Conservation (phyloP, 2,329 filamentous ascomycete species). For the Diatrype stigma region DNA sequence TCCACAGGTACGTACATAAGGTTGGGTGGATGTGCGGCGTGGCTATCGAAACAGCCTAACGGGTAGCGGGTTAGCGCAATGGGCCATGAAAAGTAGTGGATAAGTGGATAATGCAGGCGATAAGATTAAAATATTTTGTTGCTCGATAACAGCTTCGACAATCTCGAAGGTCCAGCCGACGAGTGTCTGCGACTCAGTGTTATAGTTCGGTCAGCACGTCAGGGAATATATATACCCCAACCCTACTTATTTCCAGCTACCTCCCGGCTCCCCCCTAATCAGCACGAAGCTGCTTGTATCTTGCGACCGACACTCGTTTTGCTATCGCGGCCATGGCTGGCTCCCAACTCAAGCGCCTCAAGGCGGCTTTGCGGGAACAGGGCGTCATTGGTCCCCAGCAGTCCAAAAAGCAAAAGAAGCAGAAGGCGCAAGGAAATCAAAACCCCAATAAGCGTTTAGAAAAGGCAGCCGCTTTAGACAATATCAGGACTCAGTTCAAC, state of each 20-base stretch:
- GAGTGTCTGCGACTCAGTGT: not conserved
- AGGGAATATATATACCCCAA: not conserved
- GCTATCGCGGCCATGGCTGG: constrained; percentile 65
- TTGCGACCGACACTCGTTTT: not conserved
- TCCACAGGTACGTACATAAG: too few relatives aligned
- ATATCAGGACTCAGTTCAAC: constrained; percentile 94
- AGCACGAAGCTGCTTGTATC: not conserved
- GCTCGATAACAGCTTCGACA: not conserved
- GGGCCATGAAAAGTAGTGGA: too few relatives aligned
- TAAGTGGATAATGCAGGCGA: not conserved
- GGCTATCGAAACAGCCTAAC: too few relatives aligned
- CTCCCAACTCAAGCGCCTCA: constrained; percentile 94
- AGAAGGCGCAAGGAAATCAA: constrained; percentile 62
- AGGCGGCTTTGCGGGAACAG: constrained; percentile 82
- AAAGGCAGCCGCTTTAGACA: constrained; percentile 71
- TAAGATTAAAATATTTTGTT: constrained; percentile 1
- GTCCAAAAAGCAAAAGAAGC: constrained; percentile 90
- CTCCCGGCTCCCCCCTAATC: not conserved
- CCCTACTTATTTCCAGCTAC: not conserved
- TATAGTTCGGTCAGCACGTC: not conserved
- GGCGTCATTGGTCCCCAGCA: constrained; percentile 88
- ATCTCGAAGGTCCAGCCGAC: not conserved
- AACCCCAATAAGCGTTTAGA: constrained; percentile 71
- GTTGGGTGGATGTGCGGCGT: too few relatives aligned
- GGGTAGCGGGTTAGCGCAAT: too few relatives aligned